Base-by-base conservation (phyloP, 1,284 basidiomycete genomes). In the Ustilago trichophora region DNA sequence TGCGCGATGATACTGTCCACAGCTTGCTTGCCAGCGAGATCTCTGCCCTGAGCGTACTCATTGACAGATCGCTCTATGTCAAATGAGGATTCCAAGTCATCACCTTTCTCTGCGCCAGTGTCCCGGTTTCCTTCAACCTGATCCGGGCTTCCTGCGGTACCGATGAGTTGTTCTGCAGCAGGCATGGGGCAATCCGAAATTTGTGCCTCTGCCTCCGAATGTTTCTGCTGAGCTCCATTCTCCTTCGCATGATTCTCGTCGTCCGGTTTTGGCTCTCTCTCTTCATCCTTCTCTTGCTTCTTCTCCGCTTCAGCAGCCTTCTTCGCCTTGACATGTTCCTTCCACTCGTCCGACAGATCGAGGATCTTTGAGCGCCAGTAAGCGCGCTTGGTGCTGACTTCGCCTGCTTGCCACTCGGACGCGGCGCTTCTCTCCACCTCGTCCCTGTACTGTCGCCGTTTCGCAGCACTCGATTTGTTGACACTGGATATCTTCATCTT, bases 351-450 rank as follows among this genome's bases (percentile, higher is more conserved):
- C 19, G 40, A 45, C 3, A 68, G 54, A 22, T 57, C 51, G 12
- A 38, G 26, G 13, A 68, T 37, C 16, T 31, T 38, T 3, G 13
- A 21, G 3, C 60, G 58, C 64, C 67, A 70, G 22, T 37, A 50
- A 7, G 44, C 25, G 3, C 72, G 59, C 50, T 66, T 67, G 13
- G 35, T 38, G 26, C 58, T 48, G 18, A 67, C 64, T 34, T 54
- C 51, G 29, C 56, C 64, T 10, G 57, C 56, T 21, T 71, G 44
- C 67, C 64, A 67, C n/a, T 65, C 45, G 7, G 43, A 32, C 27
- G 34, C 26, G 32, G 45, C 33, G 16, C 25, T 27, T 10, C 24
- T 31, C 24, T 44, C 51, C 7, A 37, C 44, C 29, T 53, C 35
- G 2, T 19, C 16, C 32, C 21, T 46, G 6, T 25, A 7, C 34